Conservation (phyloP, 2,329 filamentous ascomycete species). For the Calonectria pauciramosa region DNA sequence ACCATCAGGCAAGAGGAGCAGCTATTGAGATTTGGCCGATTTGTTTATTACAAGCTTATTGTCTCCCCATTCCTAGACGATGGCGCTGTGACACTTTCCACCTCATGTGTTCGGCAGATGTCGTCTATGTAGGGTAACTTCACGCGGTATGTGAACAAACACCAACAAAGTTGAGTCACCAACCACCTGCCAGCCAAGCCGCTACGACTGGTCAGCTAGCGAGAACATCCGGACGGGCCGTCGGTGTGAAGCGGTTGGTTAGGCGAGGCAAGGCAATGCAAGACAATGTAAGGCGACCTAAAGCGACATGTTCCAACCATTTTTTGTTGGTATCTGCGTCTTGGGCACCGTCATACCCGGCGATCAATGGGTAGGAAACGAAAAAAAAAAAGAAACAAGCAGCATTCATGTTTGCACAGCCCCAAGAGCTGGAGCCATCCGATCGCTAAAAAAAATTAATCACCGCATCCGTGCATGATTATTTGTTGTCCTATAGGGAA, state of each 20-base stretch:
- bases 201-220: background rate
- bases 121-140: background rate
- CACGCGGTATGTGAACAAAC: background rate
- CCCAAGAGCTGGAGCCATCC: background rate
- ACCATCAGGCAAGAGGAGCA: background rate
- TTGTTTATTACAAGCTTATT: background rate
- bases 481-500: conserved; percentile 9
- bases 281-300: background rate
- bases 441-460: background rate
- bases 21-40: background rate
- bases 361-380: background rate
- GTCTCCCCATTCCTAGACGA: background rate
- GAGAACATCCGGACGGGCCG: background rate
- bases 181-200: background rate
- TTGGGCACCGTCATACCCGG: conserved; percentile 7
- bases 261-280: background rate
- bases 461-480: conserved; percentile 7
- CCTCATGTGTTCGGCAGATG: background rate
- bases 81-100: background rate
- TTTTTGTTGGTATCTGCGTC: conserved; percentile 16
- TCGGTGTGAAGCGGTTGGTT: background rate
- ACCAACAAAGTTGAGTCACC: background rate
- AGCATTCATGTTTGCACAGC: conserved; percentile 8
- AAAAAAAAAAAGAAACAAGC: background rate
- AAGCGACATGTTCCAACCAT: background rate